Base-by-base conservation (phyloP, 2,329 filamentous ascomycete species). In the Colletotrichum liriopes region DNA sequence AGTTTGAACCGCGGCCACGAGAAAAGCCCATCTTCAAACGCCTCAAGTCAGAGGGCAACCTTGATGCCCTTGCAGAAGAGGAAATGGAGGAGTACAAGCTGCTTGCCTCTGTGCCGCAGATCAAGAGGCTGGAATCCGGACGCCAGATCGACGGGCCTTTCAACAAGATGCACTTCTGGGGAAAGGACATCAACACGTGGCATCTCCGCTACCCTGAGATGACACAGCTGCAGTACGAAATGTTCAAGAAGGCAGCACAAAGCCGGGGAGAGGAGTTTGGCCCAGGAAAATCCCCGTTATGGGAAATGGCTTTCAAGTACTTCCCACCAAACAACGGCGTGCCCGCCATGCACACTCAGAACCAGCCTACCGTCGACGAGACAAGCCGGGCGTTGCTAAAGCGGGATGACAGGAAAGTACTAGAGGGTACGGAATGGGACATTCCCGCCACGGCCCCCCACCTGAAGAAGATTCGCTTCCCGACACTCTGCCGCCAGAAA, bases 141-240 rank as follows among this genome's bases (percentile, higher is more conserved):
- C 86, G 90, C 32, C 87, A 89, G 74, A 89, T 91, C 51, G 89
- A 92, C 75, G 82, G 84, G 26, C 87, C 88, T 5, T 85, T 90
- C 16, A 83, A 85, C 74, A 91, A 91, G 74, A 84, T 82, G 8
- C 84, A 84, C 0, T 92, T 88, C 76, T 92, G 90, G 90, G 85
- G 87, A 58, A 81, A 82, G 4, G 86, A 91, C 74, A 82, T 82
- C 67, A 82, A 78, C 26, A 91, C 88, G 1, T 91, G 89, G 85
- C 90, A 92, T 74, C 82, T 91, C 5, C 79, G 88, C 62, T 92
- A 92, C 75, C 90, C 90, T 0, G 87, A 90, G 73, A 91, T 92
- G 89, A 91, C 87, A 0, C 86, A 89, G 67, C 82, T 89, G 8
- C 89, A 92, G 73, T 86, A 87, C 67, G 84, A 87, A 43, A 87